Base-by-base conservation (phyloP, 2,329 filamentous ascomycete genomes). In the Rachicladosporium sp. region DNA sequence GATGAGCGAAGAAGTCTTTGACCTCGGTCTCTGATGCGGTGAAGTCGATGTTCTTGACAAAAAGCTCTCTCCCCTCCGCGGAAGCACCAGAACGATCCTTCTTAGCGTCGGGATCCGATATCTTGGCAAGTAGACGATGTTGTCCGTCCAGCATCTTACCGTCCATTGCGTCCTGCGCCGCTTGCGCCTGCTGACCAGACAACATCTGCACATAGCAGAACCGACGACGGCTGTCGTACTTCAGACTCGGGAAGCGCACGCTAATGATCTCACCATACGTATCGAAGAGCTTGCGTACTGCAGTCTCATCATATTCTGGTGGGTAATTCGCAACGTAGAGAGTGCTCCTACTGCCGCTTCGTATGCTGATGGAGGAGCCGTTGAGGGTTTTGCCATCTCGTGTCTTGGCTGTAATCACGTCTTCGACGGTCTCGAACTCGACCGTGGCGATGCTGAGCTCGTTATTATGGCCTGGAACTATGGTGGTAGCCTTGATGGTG, bases 151-250 rank as follows among this genome's bases (percentile, higher is more conserved):
- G 62, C 13, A 78, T 58, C 41, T 71, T 78, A 19, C 81, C 81
- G 53, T 95, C 73, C 36, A 94, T 72, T 43, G 75, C 65, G 1
- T 79, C 80, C 1, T 88, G 88, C 36, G 58, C 59, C 3, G 74
- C 76, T 31, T 76, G 70, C 1, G 87, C 84, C 38, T 75, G 73
- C n/a, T 71, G 69, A 2, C 72, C 62, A 27, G 77, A 76, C 36
- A 78, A 72, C 57, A 95, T 95, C n/a, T 93, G 85, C 5, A 95
- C 71, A 59, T 98, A 98, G 66, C 88, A 95, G 65, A 98, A 98
- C 15, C 91, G 81, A 27, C 91, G 83, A 51, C 84, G 80, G 2
- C 81, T 80, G 53, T 95, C 89, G 60, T 74, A 87, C 58, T 93
- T 93, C 37, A 98, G 73, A 41, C 86, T 94, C 2, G 91, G 91